Evolutionary conservation across 306 rosid species (phyloP).

Genomic region (Lathyrus tuberosus): DNA sequence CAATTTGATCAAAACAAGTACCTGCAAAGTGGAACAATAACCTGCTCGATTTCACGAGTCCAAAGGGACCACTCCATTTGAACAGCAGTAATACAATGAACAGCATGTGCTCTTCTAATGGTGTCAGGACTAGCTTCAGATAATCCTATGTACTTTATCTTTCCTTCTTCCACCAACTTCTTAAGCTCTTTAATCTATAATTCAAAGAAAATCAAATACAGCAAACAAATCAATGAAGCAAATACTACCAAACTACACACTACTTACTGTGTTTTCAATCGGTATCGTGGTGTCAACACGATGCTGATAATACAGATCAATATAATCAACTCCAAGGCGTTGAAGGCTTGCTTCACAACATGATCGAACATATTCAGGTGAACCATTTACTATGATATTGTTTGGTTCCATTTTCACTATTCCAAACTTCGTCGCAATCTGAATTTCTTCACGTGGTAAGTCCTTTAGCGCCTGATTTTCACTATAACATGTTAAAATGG

Average conservation of each 20-base stretch:
- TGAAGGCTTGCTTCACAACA: conserved; percentile 79
- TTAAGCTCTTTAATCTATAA: conserved; percentile 64
- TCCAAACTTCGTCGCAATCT: conserved; percentile 89
- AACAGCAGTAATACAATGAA: conserved; percentile 75
- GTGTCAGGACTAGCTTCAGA: conserved; percentile 72
- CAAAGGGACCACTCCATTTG: conserved; percentile 81
- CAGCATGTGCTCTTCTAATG: conserved; percentile 70
- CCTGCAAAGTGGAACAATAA: conserved; percentile 72
- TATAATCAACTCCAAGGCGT: conserved; percentile 72
- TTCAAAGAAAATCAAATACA: background rate
- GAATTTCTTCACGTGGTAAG: conserved; percentile 71
- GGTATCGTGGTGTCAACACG: conserved; percentile 75
- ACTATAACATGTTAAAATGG: background rate
- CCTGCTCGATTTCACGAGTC: conserved; percentile 72
- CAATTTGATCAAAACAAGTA: conserved; percentile 8
- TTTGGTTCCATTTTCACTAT: conserved; percentile 40
- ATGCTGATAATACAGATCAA: conserved; percentile 88
- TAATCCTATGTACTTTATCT: conserved; percentile 63
- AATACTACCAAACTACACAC: no score
- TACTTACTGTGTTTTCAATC: conserved; percentile 69
- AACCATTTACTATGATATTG: conserved; percentile 57
- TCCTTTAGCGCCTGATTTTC: conserved; percentile 63
- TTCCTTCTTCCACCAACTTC: conserved; percentile 66
- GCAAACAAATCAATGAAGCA: background rate
- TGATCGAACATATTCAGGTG: conserved; percentile 73